Base-by-base conservation (phyloP, 140 eudicot species). In the Erigeron philadelphicus region DNA sequence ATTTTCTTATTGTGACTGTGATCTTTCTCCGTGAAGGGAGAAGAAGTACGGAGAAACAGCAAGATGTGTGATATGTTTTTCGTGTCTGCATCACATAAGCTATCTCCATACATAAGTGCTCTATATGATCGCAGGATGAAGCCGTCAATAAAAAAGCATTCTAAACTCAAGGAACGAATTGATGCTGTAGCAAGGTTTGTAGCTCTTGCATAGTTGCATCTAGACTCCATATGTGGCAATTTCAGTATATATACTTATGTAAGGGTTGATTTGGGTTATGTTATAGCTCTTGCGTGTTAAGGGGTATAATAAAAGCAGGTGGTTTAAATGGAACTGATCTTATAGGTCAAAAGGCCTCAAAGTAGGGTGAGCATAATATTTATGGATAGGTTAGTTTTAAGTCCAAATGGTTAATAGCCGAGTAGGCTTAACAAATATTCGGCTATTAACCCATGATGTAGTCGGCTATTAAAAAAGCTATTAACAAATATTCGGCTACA, bases 11-110 rank as follows among this genome's bases (percentile, higher is more conserved):
- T 8, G 3, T 68, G 43, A 49, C 21, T 56, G 53, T 54, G 17
- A 53, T 79, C 46, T 23, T 19, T 67, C 35, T 74, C 62, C 16
- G 48, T 59, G 66, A 81, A 93, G 98, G 87, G 80, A 63, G 95
- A 86, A 75, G 95, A 93, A 87, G 81, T 73, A 10, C 81, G 81
- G 61, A 93, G 98, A 80, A 93, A 93, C 80, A 86, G 95, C 67
- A 69, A 64, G 53, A 83, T 80, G 96, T 80, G 18, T 78, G 89
- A 89, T 72, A 86, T 89, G 94, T 81, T 93, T 72, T 89, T 86
- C 71, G 75, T 93, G 40, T 68, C 89, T 6, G 15, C 67, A 47
- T 85, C 94, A 52, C 95, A 92, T 82, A 77, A 86, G 31, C 65
- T 92, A n/a, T 89, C 96, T 31, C 79, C 96, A 19, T 83, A 73